Evolutionary conservation across 139 green algal genomes (phyloP), one percentile per base, ranked within the genome.

Genomic region (Chlorella sorokiniana): DNA sequence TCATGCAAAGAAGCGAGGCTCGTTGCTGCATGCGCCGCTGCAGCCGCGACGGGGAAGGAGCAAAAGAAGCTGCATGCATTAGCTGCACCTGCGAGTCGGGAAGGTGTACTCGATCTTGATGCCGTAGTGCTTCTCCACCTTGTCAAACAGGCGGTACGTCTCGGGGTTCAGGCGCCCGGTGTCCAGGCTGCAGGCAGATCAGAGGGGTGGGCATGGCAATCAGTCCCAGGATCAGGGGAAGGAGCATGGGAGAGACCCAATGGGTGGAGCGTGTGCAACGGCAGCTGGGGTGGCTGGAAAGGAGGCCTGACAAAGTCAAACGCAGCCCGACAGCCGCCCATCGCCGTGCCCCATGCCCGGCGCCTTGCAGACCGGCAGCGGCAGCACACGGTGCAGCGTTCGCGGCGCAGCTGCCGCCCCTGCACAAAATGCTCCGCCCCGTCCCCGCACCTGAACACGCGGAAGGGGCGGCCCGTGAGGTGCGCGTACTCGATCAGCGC

Each of bases 101-200:
- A 99, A 98, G 48, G 93, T 98, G 93, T 99, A 99, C 90, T 99
- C 96, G 83, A 99, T 99, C 35, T 87, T 81, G 88, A 99, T 98
- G 68, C 88, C 88, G 82, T 99, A 99, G 89, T 98, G 96, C 90
- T 98, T 98, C 92, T 99, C 95, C 69, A 98, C 95, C 23, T 81
- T 82, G 79, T 97, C 93, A 88, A 98, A 98, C 52, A 97, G 81
- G 59, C 86, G 90, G 92, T 99, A 99, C 1, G 96, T 99, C 92
- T 99, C 96, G 0, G 93, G 74, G 88, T 99, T 98, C n/a, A 99
- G 89, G 69, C 96, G 92, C 44, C 96, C 96, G 9, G 96, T 99
- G 89, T 99, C 96, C 75, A 99, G 86, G 82, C 90, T 96, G 86
- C 76, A 68, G 9, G 23, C 38, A 72, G 71, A 52, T 48, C 4